phyloP scores from a whole-genome alignment of 2,329 filamentous ascomycete genomes.

The Amylocarpus encephaloides region DNA sequence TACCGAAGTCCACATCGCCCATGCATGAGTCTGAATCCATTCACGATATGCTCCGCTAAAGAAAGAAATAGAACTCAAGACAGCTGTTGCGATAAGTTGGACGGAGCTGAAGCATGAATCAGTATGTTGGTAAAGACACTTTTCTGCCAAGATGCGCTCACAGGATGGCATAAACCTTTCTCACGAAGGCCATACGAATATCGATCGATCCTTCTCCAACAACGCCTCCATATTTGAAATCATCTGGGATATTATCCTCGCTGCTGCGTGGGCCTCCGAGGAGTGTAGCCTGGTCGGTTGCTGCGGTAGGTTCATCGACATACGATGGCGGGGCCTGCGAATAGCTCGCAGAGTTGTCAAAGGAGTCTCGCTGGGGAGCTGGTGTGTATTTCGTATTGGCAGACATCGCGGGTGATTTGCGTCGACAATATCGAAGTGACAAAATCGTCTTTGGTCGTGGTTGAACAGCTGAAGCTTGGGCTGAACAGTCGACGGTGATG shows the following conservation, averaged over 20 bases:
- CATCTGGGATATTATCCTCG: conserved; percentile 88
- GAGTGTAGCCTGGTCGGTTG: conserved; percentile 45
- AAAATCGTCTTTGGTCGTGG: no score
- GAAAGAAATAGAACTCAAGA: conserved; percentile 79
- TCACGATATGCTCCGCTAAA: conserved; percentile 69
- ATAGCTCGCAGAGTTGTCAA: conserved; percentile 61
- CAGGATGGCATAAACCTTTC: conserved; percentile 97
- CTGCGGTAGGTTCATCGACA: conserved; percentile 50
- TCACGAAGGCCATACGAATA: conserved; percentile 93
- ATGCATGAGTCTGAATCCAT: conserved; percentile 82
- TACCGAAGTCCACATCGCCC: conserved; percentile 79
- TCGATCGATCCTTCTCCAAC: conserved; percentile 91
- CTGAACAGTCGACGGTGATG: not conserved
- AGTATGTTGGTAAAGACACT: not conserved
- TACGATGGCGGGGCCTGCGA: conserved; percentile 81
- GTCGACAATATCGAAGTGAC: no score
- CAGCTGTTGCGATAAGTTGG: conserved; percentile 79
- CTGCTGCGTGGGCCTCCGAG: conserved; percentile 68
- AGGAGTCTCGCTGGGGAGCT: conserved; percentile 79
- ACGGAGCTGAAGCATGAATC: conserved; percentile 51
- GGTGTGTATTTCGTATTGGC: conserved; percentile 75
- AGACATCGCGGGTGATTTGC: conserved; percentile 47
- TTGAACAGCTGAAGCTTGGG: no score
- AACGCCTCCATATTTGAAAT: conserved; percentile 96
- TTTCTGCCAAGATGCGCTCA: conserved; percentile 34